Conservation (phyloP, 1,284 basidiomycete genomes). For the Puccinia triticina region DNA sequence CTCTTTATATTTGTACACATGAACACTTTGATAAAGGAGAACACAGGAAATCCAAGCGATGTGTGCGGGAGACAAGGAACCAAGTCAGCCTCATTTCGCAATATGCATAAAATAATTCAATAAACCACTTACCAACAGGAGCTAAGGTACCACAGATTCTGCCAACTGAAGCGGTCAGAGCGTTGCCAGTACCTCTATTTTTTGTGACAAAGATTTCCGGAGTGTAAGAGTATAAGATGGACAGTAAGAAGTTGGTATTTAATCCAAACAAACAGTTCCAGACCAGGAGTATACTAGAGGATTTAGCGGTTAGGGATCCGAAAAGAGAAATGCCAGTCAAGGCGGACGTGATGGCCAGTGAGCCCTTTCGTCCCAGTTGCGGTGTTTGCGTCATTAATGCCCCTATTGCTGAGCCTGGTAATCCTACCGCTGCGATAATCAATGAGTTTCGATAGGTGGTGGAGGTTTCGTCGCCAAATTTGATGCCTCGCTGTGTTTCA, state of each 20-base stretch:
- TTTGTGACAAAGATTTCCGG: conserved; percentile 1
- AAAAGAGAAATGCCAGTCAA: conserved; percentile 67
- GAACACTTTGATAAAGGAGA: neutral
- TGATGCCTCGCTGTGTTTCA: neutral
- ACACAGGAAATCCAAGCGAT: too few relatives aligned
- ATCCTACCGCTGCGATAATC: conserved; percentile 5
- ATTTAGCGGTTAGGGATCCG: conserved; percentile 65
- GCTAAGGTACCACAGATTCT: conserved; percentile 89
- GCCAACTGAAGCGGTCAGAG: conserved; percentile 83
- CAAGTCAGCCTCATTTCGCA: neutral
- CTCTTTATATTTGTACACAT: conserved; percentile 2
- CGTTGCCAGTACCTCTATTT: conserved; percentile 80
- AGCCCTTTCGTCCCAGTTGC: conserved; percentile 71
- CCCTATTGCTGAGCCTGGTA: conserved; percentile 68
- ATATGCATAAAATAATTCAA: conserved; percentile 61
- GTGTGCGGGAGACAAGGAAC: neutral
- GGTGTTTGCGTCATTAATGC: conserved; percentile 81
- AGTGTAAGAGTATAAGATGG: conserved; percentile 2
- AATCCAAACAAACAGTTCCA: conserved; percentile 16
- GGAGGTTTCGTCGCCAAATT: neutral
- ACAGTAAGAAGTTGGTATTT: neutral
- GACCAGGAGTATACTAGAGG: conserved; percentile 66
- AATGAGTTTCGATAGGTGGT: conserved; percentile 7
- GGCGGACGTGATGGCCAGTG: conserved; percentile 79
- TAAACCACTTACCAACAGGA: conserved; percentile 75